phyloP scores from a whole-genome alignment of 768 basidiomycete genomes.

The Infundibulicybe gibba region DNA sequence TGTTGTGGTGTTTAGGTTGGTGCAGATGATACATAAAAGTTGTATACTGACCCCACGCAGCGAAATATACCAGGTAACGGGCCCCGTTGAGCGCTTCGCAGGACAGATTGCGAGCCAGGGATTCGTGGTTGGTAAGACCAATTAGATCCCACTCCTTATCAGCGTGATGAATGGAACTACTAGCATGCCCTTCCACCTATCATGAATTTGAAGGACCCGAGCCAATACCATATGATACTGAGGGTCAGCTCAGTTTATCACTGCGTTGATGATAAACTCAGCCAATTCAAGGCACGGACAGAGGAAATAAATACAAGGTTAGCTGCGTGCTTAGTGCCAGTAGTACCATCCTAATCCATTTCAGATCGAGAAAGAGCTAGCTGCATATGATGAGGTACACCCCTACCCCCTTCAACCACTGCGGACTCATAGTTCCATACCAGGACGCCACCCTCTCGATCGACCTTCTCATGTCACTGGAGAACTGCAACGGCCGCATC shows the following conservation, averaged over 20 bases:
- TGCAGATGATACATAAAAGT: not conserved
- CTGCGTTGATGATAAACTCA: slow-evolving; percentile 2
- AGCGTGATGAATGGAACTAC: slow-evolving; percentile 1
- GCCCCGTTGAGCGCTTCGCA: slow-evolving; percentile 91
- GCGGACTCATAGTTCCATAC: slow-evolving; percentile 1
- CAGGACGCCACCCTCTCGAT: slow-evolving; percentile 81
- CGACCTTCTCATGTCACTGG: slow-evolving; percentile 67
- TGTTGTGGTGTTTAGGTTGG: slow-evolving; percentile 77
- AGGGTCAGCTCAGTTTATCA: slow-evolving; percentile 43
- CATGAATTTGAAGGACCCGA: slow-evolving; percentile 93
- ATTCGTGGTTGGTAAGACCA: slow-evolving; percentile 67
- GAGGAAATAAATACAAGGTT: slow-evolving; percentile 93
- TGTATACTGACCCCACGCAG: slow-evolving; percentile 29
- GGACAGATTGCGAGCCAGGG: slow-evolving; percentile 87
- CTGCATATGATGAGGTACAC: slow-evolving; percentile 82
- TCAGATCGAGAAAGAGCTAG: slow-evolving; percentile 86
- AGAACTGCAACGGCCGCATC: slow-evolving; percentile 90
- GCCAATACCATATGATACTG: slow-evolving; percentile 81
- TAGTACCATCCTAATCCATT: not conserved
- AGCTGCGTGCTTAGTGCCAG: not conserved
- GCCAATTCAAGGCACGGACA: slow-evolving; percentile 60
- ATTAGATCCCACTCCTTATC: not conserved
- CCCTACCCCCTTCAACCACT: not conserved
- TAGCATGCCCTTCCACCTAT: slow-evolving; percentile 82
- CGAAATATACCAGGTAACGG: slow-evolving; percentile 96